Evolutionary conservation across 2,329 filamentous ascomycete genomes (phyloP), one percentile per base, ranked within the genome.

Genomic region (Aureobasidium sp.): DNA sequence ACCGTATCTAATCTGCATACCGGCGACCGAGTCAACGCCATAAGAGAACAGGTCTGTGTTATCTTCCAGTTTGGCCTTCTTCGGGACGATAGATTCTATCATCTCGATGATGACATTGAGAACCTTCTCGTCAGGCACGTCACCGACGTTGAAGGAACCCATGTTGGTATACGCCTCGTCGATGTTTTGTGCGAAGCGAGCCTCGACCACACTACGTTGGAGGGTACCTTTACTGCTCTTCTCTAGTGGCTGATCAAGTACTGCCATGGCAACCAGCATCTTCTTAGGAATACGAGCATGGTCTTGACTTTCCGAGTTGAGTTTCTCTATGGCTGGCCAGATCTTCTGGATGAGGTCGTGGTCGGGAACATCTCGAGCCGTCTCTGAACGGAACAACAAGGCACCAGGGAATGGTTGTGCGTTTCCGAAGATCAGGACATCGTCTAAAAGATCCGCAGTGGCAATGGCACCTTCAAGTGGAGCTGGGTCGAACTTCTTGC

Each of bases 401-500:
- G 76, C 77, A 0, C 86, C 86, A 2, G 84, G 79, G 55, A 80
- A 83, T 1, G 81, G 77, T 59, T 72, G 73, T 0, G 79, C 80
- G n/a, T 79, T 79, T 0, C 86, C 86, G 66, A 88, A 87, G 10
- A 88, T 77, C 27, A 88, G 71, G 0, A 80, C 81, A 62, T 87
- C 84, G 2, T 74, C 69, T 0, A 87, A 66, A 1, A 79, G 32
- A 1, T 70, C 65, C 11, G 69, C 69, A 1, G 78, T 74, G 1
- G 77, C 70, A 5, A 88, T 78, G 0, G 75, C 76, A 2, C 78
- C 80, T 69, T 89, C 86, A 3, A 88, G 69, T 0, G 82, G 81
- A 1, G 81, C 79, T 1, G 86, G 85, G 65, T 88, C 84, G 63
- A 88, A 87, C 66, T 88, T 89, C 74, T 88, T 87, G 2, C 86